Conservation (phyloP, 129 eudicot genomes). For the Flaveria sonorensis region DNA sequence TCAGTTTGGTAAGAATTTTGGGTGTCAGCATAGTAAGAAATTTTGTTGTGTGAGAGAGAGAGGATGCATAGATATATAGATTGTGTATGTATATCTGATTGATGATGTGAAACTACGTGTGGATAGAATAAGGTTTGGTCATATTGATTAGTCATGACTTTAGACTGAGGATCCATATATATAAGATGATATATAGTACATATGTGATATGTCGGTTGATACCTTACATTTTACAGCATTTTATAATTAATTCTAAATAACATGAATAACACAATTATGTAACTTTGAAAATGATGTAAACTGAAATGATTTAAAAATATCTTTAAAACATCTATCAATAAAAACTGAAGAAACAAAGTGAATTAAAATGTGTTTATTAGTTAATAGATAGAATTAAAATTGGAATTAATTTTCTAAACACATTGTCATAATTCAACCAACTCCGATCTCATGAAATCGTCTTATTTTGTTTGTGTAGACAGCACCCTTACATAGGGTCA, state of each 20-base stretch:
- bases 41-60: background rate
- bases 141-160: slow-evolving; percentile 33
- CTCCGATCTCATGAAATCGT: too few species aligned
- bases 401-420: too few species aligned
- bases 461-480: too few species aligned
- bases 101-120: slow-evolving; percentile 22
- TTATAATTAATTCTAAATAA: background rate
- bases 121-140: slow-evolving; percentile 41
- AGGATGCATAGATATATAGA: slow-evolving; percentile 7
- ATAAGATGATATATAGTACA: slow-evolving; percentile 25
- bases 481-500: too few species aligned
- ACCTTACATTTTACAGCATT: slow-evolving; percentile 24
- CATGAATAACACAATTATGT: background rate
- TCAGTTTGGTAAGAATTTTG: slow-evolving; percentile 19
- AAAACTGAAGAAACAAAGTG: too few species aligned
- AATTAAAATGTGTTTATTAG: too few species aligned
- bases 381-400: too few species aligned
- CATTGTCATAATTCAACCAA: too few species aligned
- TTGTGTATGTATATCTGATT: slow-evolving; percentile 1
- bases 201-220: slow-evolving; percentile 38
- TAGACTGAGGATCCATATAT: slow-evolving; percentile 30
- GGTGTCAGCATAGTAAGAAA: background rate
- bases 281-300: too few species aligned
- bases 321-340: too few species aligned
- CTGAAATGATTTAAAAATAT: too few species aligned